phyloP scores from a whole-genome alignment of 306 rosid genomes.

The Corylus avellana region DNA sequence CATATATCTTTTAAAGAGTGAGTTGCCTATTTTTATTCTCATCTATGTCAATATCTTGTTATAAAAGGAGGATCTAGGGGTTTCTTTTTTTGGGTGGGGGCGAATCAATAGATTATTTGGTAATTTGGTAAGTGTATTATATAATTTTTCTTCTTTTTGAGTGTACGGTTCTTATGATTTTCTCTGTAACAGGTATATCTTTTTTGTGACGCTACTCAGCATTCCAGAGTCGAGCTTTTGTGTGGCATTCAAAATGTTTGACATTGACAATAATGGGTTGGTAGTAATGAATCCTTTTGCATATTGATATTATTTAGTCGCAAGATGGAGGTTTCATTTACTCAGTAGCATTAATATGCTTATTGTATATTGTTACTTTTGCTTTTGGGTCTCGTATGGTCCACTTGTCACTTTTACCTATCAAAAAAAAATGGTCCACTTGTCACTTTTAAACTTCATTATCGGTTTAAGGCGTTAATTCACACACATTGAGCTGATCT shows the following conservation, averaged over 20 bases:
- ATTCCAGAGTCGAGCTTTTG: slow-evolving; percentile 83
- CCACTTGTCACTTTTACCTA: background rate
- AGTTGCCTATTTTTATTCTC: slow-evolving; percentile 31
- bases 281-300: slow-evolving; percentile 35
- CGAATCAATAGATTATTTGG: background rate
- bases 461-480: background rate
- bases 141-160: background rate
- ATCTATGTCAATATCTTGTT: background rate
- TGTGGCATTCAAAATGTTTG: slow-evolving; percentile 86
- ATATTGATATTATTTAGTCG: background rate
- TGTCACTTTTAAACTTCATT: background rate
- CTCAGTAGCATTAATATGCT: background rate
- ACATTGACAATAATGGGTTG: slow-evolving; percentile 67
- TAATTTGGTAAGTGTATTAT: background rate
- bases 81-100: background rate
- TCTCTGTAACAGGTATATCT: slow-evolving; percentile 71
- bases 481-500: background rate
- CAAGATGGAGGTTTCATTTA: slow-evolving; percentile 6
- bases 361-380: slow-evolving; percentile 3
- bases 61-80: background rate
- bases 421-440: no score
- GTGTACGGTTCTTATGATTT: slow-evolving; percentile 12
- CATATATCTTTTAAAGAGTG: slow-evolving; percentile 88
- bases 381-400: slow-evolving; percentile 13
- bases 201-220: slow-evolving; percentile 83